Base-by-base conservation (phyloP, 2,329 filamentous ascomycete genomes). In the Cladophialophora bantiana region DNA sequence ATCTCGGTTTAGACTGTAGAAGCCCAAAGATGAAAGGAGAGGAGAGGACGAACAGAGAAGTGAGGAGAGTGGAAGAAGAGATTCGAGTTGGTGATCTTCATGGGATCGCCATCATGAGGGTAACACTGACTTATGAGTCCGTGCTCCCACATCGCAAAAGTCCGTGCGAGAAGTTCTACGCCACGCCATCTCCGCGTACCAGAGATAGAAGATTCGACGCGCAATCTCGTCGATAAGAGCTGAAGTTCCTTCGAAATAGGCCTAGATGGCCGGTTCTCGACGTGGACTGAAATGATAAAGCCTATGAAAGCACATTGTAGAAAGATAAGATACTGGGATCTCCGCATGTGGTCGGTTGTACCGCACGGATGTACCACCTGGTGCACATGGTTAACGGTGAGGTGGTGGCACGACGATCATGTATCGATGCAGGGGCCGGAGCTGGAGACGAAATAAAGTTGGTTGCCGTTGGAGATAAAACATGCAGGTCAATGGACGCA, bases 291-390 rank as follows among this genome's bases (percentile, higher is more conserved):
- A n/a, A 26, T 18, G 59, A 32, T 40, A 61, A 50, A 59, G 57
- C 40, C 57, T 48, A 50, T 26, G 57, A 59, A 48, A 50, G 38
- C 31, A 31, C 45, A 18, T 4, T 15, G 57, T 15, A 34, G 45
- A 59, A 26, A 59, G 59, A 61, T 61, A 61, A 61, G 59, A 31
- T 26, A 13, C 31, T 59, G 57, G 13, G 38, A 59, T 59, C 40
- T 59, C 57, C 57, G 57, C 42, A 48, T 18, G 38, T 26, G 1
- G 7, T 50, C 45, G 45, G 45, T 50, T 50, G 45, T 50, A 20
- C 45, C 45, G 26, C 45, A 50, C 45, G 45, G 45, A 50, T 50
- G 45, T 50, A 50, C 57, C 40, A 59, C 59, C 53, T 61, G 59
- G 42, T 54, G 40, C 40, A 59, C 59, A 53, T 61, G 59, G 42